Evolutionary conservation across 2,329 filamentous ascomycete species (phyloP).

Genomic region (Epichloe scottii): DNA sequence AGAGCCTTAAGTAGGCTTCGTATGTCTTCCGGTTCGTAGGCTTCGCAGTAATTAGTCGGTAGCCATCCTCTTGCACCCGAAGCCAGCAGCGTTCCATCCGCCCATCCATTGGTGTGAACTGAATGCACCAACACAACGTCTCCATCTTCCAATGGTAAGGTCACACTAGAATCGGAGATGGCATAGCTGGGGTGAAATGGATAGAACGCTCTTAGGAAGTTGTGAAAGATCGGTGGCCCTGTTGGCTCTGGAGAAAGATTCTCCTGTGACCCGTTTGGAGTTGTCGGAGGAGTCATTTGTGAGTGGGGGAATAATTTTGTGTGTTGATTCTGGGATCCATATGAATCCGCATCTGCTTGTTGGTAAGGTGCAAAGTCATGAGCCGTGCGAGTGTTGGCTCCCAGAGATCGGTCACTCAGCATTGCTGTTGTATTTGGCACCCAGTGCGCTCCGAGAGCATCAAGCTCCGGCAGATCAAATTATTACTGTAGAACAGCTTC

Average conservation of each 20-base stretch:
- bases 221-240: constrained; percentile 65
- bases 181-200: constrained; percentile 73
- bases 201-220: constrained; percentile 89
- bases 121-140: constrained; percentile 92
- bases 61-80: constrained; percentile 88
- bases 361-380: constrained; percentile 42
- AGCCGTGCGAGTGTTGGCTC: constrained; percentile 49
- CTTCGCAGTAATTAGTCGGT: constrained; percentile 95
- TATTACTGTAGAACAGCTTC: background rate
- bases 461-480: constrained; percentile 10
- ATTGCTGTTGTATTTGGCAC: constrained; percentile 21
- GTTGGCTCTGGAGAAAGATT: constrained; percentile 31
- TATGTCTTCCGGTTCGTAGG: constrained; percentile 83
- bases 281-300: constrained; percentile 67
- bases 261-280: constrained; percentile 57
- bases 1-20: constrained; percentile 73
- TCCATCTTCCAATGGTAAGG: constrained; percentile 75
- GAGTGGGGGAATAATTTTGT: constrained; percentile 33
- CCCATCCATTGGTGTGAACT: constrained; percentile 96
- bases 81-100: constrained; percentile 79
- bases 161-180: constrained; percentile 74
- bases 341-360: constrained; percentile 13
- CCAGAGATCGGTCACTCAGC: constrained; percentile 31
- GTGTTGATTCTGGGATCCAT: constrained; percentile 22
- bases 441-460: constrained; percentile 17